Evolutionary conservation across 257 asterid species (phyloP), one percentile per base, ranked within the genome.

Genomic region (Asclepias syriaca): DNA sequence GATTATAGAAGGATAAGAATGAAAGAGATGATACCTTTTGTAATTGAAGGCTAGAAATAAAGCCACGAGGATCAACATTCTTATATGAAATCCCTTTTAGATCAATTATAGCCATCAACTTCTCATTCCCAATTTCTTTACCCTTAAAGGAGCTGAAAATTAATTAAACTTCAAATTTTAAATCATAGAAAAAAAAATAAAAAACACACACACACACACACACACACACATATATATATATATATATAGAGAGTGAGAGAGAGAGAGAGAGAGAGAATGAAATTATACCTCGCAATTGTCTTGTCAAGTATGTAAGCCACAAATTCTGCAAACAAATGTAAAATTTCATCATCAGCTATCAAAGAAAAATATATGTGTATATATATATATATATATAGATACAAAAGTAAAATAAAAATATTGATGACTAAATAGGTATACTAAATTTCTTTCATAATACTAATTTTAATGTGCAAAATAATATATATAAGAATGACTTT

Each of bases 281-380:
- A 8, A 8, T 2, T 0, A 19, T 86, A 89, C 96, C 92, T 85
- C 57, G 95, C 96, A 71, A 92, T 80, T 45, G 87, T 72, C 68
- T 90, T 92, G 86, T 92, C 98, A 50, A 92, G 87, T 64, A 88
- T 3, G 81, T 90, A 84, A 82, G 87, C 83, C 82, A 88, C 92
- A 63, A 78, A 88, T 82, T 82, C 96, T 90, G 98, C 85, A 83
- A 83, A 54, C 64, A 78, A 59, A 70, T 32, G 65, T 56, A 57
- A 43, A 79, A 12, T 21, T 21, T 56, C 51, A 54, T 11, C n/a
- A 5, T 48, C 14, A 48, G 2, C 48, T 0, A 43, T 43, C 48
- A 43, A 43, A 43, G 48, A 43, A 11, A 8, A 40, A 40, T 40
- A 43, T 6, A 8, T 43, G 0, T 43, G 1, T 43, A 40, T 40